phyloP scores from a whole-genome alignment of 1,284 basidiomycete species.

The Gymnopus androsaceus region DNA sequence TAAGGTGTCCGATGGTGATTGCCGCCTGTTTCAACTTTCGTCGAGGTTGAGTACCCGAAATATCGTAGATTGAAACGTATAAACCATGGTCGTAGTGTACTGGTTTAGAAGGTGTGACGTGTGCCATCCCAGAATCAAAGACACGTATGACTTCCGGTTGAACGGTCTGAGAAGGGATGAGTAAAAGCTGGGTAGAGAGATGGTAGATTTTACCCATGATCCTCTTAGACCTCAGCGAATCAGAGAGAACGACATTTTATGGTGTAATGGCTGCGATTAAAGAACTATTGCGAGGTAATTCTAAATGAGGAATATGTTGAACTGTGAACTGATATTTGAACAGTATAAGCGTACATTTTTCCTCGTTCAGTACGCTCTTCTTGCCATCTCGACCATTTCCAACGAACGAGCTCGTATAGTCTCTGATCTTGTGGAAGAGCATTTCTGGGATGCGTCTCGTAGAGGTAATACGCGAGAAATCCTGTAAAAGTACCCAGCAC shows the following conservation, averaged over 20 bases:
- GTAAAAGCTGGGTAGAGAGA: neutral
- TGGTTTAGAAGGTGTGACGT: constrained; percentile 34
- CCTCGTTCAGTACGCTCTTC: constrained; percentile 1
- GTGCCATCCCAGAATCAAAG: constrained; percentile 43
- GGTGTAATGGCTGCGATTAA: constrained; percentile 69
- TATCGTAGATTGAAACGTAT: constrained; percentile 47
- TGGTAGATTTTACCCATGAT: constrained; percentile 31
- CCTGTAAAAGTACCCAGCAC: constrained; percentile 83
- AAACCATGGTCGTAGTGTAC: constrained; percentile 31
- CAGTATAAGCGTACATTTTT: neutral
- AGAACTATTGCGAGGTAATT: constrained; percentile 42
- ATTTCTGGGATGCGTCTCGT: constrained; percentile 83
- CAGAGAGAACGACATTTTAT: constrained; percentile 62
- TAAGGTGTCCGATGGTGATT: constrained; percentile 50
- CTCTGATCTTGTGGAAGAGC: constrained; percentile 67
- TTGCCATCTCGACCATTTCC: constrained; percentile 60
- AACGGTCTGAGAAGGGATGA: constrained; percentile 26
- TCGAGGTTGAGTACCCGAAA: constrained; percentile 39
- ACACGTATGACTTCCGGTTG: constrained; percentile 40
- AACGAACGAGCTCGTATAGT: constrained; percentile 60
- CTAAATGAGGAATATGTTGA: no score
- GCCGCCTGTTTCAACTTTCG: constrained; percentile 30
- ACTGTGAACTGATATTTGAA: no score
- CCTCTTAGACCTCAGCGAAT: constrained; percentile 33
- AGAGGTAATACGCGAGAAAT: constrained; percentile 78